Evolutionary conservation across 116 monocot genomes (phyloP).

Genomic region (Dioscorea cayenensis): DNA sequence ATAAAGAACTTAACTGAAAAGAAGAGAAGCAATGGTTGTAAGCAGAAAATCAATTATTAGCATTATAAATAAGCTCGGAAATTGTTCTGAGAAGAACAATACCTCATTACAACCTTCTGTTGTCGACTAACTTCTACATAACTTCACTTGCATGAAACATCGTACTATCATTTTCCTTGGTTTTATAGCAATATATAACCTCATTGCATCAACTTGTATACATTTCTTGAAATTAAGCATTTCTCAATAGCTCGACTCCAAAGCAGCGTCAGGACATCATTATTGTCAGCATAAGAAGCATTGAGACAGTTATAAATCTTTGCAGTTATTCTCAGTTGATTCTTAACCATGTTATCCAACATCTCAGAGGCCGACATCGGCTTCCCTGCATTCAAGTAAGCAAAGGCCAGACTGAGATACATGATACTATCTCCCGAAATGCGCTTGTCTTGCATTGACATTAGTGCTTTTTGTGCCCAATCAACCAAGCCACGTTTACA

Average conservation of each 20-base stretch:
- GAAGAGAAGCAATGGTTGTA: too few species aligned
- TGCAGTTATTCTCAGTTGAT: slow-evolving; percentile 43
- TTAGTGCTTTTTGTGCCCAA: slow-evolving; percentile 45
- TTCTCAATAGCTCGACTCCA: slow-evolving; percentile 58
- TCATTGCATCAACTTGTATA: slow-evolving; percentile 40
- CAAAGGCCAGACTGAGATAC: slow-evolving; percentile 53
- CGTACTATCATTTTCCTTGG: too few species aligned
- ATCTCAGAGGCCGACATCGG: slow-evolving; percentile 37
- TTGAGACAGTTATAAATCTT: slow-evolving; percentile 56
- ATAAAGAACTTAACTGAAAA: too few species aligned
- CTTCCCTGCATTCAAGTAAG: slow-evolving; percentile 59
- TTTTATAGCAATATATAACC: neutral
- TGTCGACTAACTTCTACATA: too few species aligned
- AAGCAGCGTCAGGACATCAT: slow-evolving; percentile 33
- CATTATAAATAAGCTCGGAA: too few species aligned
- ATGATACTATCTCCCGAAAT: slow-evolving; percentile 53
- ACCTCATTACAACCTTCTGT: too few species aligned
- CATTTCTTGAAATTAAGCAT: slow-evolving; percentile 60
- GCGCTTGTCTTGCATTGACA: slow-evolving; percentile 53
- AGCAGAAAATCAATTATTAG: too few species aligned
- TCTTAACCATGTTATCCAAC: slow-evolving; percentile 59
- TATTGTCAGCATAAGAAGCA: slow-evolving; percentile 53
- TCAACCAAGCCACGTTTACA: slow-evolving; percentile 66
- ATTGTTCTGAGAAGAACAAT: too few species aligned
- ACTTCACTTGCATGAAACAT: too few species aligned